Base-by-base conservation (phyloP, 2,329 filamentous ascomycete genomes). In the Verticillium albo-atrum region DNA sequence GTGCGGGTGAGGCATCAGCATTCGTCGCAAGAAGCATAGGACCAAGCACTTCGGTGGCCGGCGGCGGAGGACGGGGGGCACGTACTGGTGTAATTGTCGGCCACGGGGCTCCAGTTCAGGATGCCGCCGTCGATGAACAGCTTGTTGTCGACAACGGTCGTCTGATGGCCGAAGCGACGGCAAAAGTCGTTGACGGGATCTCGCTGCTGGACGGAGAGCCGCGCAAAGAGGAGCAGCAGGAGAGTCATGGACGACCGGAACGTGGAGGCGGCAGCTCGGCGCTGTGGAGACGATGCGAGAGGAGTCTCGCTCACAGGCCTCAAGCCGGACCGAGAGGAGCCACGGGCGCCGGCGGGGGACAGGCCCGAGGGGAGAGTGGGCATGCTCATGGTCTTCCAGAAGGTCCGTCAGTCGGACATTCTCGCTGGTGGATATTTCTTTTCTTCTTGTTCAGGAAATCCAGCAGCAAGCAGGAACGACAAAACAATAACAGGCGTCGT, bases 91-190 rank as follows among this genome's bases (percentile, higher is more conserved):
- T 82, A 81, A 63, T 87, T 86, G 17, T 71, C 68, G 2, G 76
- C 68, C 23, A 82, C 71, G 2, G 81, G 77, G 64, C 78, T 82
- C 71, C 81, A 86, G 65, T 83, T 80, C 28, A 87, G 68, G 58
- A 82, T 72, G 4, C 85, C 85, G 37, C 86, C 86, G 66, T 89
- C 85, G 57, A 89, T 83, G 67, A 85, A 89, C 10, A 89, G 72
- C 62, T 77, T 80, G 50, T 79, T 71, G 67, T 87, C 83, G 53
- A 89, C 77, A 10, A 87, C 75, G 6, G 85, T 78, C 7, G 83
- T 84, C 68, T 87, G 83, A 67, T 89, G 86, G 52, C 81, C 82
- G 71, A 79, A 83, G 60, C 79, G 72, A 53, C 80, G 72, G 64
- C 80, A 83, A 59, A 82, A 87, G 68, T 84, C 77, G 26, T 71